A percentile compares a stretch with the other conserved stretches of the same genome.
Conservation (phyloP, 2,329 filamentous ascomycete species). For the Drechslerella dactyloides region DNA sequence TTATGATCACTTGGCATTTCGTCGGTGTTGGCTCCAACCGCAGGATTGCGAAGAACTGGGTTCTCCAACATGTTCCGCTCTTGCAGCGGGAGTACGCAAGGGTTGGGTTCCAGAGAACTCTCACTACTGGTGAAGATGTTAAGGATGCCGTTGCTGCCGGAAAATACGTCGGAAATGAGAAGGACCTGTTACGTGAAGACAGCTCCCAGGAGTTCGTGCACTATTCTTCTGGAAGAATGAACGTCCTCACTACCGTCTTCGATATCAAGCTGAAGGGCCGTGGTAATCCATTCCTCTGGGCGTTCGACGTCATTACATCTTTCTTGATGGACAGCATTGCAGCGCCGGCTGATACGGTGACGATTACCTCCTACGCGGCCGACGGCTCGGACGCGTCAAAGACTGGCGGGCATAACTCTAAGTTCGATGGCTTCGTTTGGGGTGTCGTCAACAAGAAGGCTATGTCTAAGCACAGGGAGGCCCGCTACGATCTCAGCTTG, state of each 20-base stretch:
- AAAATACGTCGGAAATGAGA: constrained; percentile 39
- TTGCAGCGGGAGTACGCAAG: constrained; percentile 83
- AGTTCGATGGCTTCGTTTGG: constrained; percentile 91
- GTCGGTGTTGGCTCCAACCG: constrained; percentile 82
- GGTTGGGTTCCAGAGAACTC: constrained; percentile 73
- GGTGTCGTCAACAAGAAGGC: constrained; percentile 91
- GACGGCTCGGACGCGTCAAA: constrained; percentile 82
- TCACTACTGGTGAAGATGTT: constrained; percentile 60
- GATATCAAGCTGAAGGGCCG: constrained; percentile 81
- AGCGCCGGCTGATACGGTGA: constrained; percentile 72
- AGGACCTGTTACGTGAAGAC: constrained; percentile 66
- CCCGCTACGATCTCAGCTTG: constrained; percentile 91
- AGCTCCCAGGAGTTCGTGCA: constrained; percentile 82
- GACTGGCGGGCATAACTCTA: constrained; percentile 67
- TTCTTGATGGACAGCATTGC: constrained; percentile 81
- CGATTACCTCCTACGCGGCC: constrained; percentile 83
- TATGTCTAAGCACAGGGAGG: constrained; percentile 88
- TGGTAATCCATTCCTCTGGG: constrained; percentile 76
- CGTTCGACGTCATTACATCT: constrained; percentile 72
- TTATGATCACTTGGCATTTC: constrained; percentile 79
- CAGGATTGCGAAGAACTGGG: constrained; percentile 79
- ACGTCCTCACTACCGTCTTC: constrained; percentile 87
- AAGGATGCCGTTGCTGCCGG: constrained; percentile 57
- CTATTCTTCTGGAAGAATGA: constrained; percentile 90
- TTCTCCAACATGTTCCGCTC: constrained; percentile 72